Evolutionary conservation across 202 grass and related monocot species (phyloP), one percentile per base, ranked within the genome.

Genomic region (Dendrocalamus latiflorus): DNA sequence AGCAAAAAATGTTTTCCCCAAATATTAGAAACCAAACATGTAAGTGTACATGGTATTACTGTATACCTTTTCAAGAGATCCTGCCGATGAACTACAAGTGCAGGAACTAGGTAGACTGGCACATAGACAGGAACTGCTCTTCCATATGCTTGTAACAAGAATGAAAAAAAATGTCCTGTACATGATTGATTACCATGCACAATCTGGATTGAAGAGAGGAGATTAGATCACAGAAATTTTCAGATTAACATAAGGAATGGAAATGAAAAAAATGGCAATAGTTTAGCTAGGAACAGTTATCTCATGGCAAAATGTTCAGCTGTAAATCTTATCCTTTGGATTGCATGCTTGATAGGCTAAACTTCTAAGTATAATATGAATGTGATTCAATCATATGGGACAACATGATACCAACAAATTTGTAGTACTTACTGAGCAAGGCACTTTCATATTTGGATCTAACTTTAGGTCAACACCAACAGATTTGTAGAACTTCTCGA

Each of bases 41-140:
- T 47, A 18, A 56, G 2, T 79, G 10, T 34, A 69, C 38, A 65
- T 68, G 24, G 17, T n/a, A 77, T 26, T 34, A 4, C 13, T 44
- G 4, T 62, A 39, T 93, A 95, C 93, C 89, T 91, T 95, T 95
- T 93, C 91, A 91, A 53, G 70, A 98, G 93, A 71, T 84, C 81
- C 88, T 95, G 86, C 64, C 96, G 93, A 85, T 98, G 96, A 83
- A 98, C n/a, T n/a, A n/a, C n/a, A n/a, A n/a, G n/a, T n/a, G n/a
- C n/a, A n/a, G n/a, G n/a, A n/a, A n/a, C n/a, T n/a, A n/a, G n/a
- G n/a, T n/a, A n/a, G n/a, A n/a, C n/a, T n/a, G n/a, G n/a, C 78
- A 95, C 49, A 79, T 98, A 98, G 54, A 98, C 96, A 58, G 96
- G 96, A 63, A 95, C 38, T 81, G 96, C 96, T 90, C 92, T 95